phyloP scores from a whole-genome alignment of 2,329 filamentous ascomycete species.

The Colletotrichum sp. region DNA sequence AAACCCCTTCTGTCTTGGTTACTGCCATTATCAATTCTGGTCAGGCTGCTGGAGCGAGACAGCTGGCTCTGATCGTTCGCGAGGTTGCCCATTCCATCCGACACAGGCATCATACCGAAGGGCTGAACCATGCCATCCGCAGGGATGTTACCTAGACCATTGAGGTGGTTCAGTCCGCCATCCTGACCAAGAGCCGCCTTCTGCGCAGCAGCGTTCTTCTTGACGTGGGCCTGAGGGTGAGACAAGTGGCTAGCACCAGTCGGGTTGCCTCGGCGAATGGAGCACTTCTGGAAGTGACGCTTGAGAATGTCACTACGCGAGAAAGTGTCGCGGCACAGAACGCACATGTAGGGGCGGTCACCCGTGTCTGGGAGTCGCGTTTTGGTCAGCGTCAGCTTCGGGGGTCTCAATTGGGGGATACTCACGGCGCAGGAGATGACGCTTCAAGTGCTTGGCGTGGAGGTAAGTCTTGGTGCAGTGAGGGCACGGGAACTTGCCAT shows the following conservation, averaged over 20 bases:
- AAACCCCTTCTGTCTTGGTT: slow-evolving; percentile 64
- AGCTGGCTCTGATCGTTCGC: slow-evolving; percentile 66
- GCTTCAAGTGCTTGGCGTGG: slow-evolving; percentile 96
- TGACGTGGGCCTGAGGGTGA: slow-evolving; percentile 87
- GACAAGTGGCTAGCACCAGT: slow-evolving; percentile 94
- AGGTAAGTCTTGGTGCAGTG: slow-evolving; percentile 99
- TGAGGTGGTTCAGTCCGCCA: slow-evolving; percentile 63
- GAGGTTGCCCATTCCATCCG: slow-evolving; percentile 65
- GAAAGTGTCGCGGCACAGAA: slow-evolving; percentile 97
- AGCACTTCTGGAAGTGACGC: slow-evolving; percentile 99
- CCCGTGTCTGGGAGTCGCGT: slow-evolving; percentile 76
- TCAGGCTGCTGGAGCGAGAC: slow-evolving; percentile 65
- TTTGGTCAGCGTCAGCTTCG: slow-evolving; percentile 16
- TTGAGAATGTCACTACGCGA: slow-evolving; percentile 98
- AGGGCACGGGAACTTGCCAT: slow-evolving; percentile 97
- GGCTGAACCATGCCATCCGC: slow-evolving; percentile 62
- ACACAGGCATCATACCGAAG: slow-evolving; percentile 59
- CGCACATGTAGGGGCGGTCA: slow-evolving; percentile 97
- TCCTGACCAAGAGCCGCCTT: slow-evolving; percentile 60
- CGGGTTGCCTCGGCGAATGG: slow-evolving; percentile 92
- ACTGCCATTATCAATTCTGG: slow-evolving; percentile 59
- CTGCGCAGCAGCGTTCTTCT: slow-evolving; percentile 71
- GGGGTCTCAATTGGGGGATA: slow-evolving; percentile 31
- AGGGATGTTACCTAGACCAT: slow-evolving; percentile 63
- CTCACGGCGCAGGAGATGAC: slow-evolving; percentile 95